Evolutionary conservation across 345 rosid genomes (phyloP), one percentile per base, ranked within the genome.

Genomic region (Citrus glauca): DNA sequence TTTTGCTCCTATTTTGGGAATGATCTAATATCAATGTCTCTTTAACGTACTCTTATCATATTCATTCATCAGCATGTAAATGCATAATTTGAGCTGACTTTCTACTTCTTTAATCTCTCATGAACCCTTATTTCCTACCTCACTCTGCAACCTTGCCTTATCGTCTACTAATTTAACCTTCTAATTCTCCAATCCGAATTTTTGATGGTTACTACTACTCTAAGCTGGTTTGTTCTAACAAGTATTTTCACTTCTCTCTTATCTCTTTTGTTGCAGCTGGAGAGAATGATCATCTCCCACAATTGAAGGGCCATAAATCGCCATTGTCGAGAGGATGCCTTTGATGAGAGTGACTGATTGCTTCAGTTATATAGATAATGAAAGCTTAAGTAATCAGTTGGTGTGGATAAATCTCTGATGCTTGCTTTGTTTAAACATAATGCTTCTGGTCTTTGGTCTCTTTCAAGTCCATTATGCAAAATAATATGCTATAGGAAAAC

Each of bases 261-360:
- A 37, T 40, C 7, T 25, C 69, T 76, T 20, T 7, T 40, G 66
- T 17, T 59, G 40, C 67, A 77, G 79, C 28, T 77, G 59, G 79
- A 77, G 65, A 56, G 66, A 22, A 55, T 35, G 28, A 68, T 77
- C 42, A 6, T 68, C 40, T 37, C 69, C 27, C 77, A 62, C 13
- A 10, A 9, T 11, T 73, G 77, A 74, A 27, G 69, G 42, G 40
- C 25, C 69, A 59, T 45, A 7, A 42, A 9, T 27, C 0, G 7
- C 38, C 33, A 5, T 2, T 53, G 28, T 53, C 22, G 19, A 0
- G 11, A 25, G 19, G 38, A 8, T 20, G 20, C 4, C 73, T 72
- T 56, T 24, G 66, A 24, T 37, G 53, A 37, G 7, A 10, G 50
- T 59, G 20, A 35, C 33, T 1, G n/a, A 16, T 48, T 37, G 17